Conservation (phyloP, 495 filamentous ascomycete genomes). For the Tuber magnatum region DNA sequence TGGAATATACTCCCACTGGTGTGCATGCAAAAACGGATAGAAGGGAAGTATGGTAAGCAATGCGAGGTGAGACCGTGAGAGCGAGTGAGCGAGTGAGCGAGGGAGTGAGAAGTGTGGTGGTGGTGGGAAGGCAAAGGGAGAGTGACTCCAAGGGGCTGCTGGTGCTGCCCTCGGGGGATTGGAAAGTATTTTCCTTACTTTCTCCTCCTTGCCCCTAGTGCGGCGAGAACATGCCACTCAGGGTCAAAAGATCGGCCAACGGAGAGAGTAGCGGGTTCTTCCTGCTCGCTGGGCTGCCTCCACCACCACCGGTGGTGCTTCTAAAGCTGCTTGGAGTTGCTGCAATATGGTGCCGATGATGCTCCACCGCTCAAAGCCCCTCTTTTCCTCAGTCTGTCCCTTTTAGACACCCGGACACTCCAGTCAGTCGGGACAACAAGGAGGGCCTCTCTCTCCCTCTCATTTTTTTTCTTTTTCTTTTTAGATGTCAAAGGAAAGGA, state of each 20-base stretch:
- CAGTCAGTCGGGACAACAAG: not conserved
- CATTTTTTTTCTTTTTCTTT: not conserved
- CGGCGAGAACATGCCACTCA: slow-evolving; percentile 1
- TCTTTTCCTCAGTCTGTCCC: not conserved
- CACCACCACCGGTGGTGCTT: slow-evolving; percentile 2
- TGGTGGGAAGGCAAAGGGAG: not conserved
- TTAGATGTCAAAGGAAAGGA: not conserved
- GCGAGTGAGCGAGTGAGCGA: not conserved
- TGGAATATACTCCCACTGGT: not conserved
- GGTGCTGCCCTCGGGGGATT: not conserved
- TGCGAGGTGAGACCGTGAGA: not conserved
- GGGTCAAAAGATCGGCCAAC: not conserved
- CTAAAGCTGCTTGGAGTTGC: not conserved
- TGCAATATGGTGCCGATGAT: not conserved
- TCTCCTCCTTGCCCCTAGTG: not conserved
- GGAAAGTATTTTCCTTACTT: not conserved
- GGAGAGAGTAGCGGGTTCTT: not conserved
- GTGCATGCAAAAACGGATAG: not conserved
- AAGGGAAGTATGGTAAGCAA: not conserved
- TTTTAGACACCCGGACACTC: not conserved
- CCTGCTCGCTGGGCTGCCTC: not conserved
- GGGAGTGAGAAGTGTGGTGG: not conserved
- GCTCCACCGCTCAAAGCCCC: slow-evolving; percentile 1
- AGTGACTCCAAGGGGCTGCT: not conserved
- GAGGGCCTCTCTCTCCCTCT: not conserved